Base-by-base conservation (phyloP, 2,329 filamentous ascomycete genomes). In the Trichoderma oligosporum region DNA sequence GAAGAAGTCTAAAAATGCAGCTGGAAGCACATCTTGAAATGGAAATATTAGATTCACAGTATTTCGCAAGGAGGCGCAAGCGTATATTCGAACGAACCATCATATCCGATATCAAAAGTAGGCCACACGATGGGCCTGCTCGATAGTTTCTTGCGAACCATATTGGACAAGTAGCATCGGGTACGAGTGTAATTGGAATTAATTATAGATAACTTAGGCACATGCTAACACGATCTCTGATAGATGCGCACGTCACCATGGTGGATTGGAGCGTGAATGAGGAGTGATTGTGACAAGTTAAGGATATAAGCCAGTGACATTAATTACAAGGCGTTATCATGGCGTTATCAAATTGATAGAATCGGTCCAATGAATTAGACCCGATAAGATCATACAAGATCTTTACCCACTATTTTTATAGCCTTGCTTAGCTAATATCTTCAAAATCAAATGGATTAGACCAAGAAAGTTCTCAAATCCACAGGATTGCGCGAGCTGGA, bases 381-480 rank as follows among this genome's bases (percentile, higher is more conserved):
- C 16, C 9, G 49, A 60, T 54, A 52, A 24, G 12, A n/a, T 58
- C 61, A 65, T 63, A 66, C 62, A 6, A 12, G 2, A 11, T 6
- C 6, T 12, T 12, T 24, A 11, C 56, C 47, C 56, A 54, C 38
- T 44, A 24, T 45, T 60, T 16, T 36, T 16, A 24, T 39, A 68
- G 68, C 65, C 67, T 67, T 64, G 70, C 70, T 71, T 71, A 71
- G 60, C 51, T 71, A 70, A 71, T 7, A 4, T 12, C 58, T 44
- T 48, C 25, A 56, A 56, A 48, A 56, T 41, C 53, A 41, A 38
- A 55, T 29, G 12, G 20, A 36, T 45, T n/a, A 4, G 14, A 27
- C 7, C 41, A 46, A 27, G 41, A 55, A 55, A 45, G 39, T 55
- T 55, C 31, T 31, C 33, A 56, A 27, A 14, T 47, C n/a, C 42